Base-by-base conservation (phyloP, 768 basidiomycete species). In the Phaeotremella fagi region DNA sequence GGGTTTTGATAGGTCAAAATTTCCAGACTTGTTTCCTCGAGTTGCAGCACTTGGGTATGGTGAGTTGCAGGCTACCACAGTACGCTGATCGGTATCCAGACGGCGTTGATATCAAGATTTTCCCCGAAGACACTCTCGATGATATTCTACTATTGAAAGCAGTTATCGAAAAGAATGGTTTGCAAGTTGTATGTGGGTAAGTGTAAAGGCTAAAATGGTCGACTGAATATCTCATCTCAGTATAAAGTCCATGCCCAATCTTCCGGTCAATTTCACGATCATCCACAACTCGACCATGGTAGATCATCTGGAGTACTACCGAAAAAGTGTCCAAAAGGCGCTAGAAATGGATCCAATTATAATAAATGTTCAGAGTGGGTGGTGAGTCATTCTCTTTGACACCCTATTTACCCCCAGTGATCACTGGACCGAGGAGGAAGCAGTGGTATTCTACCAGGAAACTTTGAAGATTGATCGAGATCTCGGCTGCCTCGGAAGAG, bases 61-160 rank as follows among this genome's bases (percentile, higher is more conserved):
- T 49, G 12, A 3, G 48, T 24, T 33, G 31, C 31, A 33, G 7
- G 31, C 7, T 7, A 33, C 31, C 7, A 7, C 16, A 16, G 31
- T 7, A 7, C 1, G 2, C 33, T 23, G n/a, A 37, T 3, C 28
- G 36, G 6, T 33, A 15, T 37, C 11, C 28, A 49, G 48, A 49
- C 24, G 48, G 48, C 20, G 12, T 49, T 23, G 48, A 49, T 3
- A 35, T 49, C 26, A 49, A 49, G n/a, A n/a, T 49, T 1, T 18
- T 35, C 12, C 27, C 27, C 22, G 48, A 26, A 26, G 48, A 31
- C 11, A 16, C 48, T 7, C 7, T n/a, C 1, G 35, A 33, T 11
- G 31, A 31, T 33, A 18, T 35, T 18, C 14, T 7, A 11, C 27
- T 15, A 11, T 3, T 49, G 28, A 49, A 49, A 24, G 18, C 14